A percentile compares a stretch with the other conserved stretches of the same genome.
Conservation (phyloP, 768 basidiomycete genomes). For the Pleurotus eryngii region DNA sequence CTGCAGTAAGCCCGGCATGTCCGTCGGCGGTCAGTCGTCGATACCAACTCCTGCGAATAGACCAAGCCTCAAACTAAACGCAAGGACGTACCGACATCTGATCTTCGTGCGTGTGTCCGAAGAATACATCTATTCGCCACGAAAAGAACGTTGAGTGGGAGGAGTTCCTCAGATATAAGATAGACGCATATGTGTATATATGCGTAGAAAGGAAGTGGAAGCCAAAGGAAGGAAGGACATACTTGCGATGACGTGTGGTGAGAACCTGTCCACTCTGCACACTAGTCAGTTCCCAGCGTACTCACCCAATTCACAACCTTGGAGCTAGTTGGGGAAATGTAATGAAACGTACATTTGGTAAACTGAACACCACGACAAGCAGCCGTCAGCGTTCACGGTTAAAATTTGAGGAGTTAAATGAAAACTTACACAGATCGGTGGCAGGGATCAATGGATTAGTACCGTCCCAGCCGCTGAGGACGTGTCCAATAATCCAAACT, state of each 20-base stretch:
- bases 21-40: too few species aligned
- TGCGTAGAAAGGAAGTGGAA: too few species aligned
- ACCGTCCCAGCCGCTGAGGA: constrained; percentile 61
- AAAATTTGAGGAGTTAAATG: not conserved
- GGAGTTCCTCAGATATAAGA: not conserved
- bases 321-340: not conserved
- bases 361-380: constrained; percentile 15
- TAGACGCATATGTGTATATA: too few species aligned
- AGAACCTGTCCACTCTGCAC: constrained; percentile 68
- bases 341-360: constrained; percentile 34
- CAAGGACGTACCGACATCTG: constrained; percentile 49
- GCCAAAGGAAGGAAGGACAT: constrained; percentile 19
- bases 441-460: constrained; percentile 60
- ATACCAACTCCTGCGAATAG: too few species aligned
- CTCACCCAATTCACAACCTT: too few species aligned
- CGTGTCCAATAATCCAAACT: constrained; percentile 62
- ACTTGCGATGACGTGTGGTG: constrained; percentile 77
- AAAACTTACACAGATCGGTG: constrained; percentile 61
- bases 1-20: constrained; percentile 25
- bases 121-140: constrained; percentile 58
- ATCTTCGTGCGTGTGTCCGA: constrained; percentile 76
- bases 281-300: too few species aligned
- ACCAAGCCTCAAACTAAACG: not conserved
- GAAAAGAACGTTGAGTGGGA: constrained; percentile 3
- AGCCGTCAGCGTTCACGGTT: too few species aligned